Percentiles rank a stretch among this genome's conserved stretches.
phyloP scores from a whole-genome alignment of 2,329 filamentous ascomycete species.

The Fusarium solani-melongenae region DNA sequence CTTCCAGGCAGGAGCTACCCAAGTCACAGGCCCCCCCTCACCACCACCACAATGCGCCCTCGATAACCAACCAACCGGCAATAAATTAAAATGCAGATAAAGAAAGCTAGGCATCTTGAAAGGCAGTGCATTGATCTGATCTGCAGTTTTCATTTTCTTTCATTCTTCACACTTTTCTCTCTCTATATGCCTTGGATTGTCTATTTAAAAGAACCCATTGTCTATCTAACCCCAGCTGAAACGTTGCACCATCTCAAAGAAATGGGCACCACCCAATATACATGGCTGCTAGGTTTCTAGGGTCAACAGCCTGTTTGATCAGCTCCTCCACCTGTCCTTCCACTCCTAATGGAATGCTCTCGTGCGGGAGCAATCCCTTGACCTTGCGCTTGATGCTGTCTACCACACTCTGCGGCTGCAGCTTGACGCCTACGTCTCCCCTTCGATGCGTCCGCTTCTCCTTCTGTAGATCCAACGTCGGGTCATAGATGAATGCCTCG shows the following conservation, averaged over 20 bases:
- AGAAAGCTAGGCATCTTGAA: not conserved
- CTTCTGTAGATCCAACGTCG: slow-evolving; percentile 88
- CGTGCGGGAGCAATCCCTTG: slow-evolving; percentile 82
- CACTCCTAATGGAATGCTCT: slow-evolving; percentile 92
- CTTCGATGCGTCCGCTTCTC: slow-evolving; percentile 64
- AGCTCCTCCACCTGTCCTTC: slow-evolving; percentile 98
- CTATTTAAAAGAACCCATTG: not conserved
- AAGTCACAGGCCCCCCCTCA: not conserved
- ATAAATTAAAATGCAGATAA: not conserved
- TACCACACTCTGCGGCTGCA: slow-evolving; percentile 78
- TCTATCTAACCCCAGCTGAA: not conserved
- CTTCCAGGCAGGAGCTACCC: slow-evolving; percentile 22
- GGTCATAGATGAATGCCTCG: slow-evolving; percentile 97
- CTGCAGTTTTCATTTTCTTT: not conserved
- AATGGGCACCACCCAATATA: slow-evolving; percentile 92
- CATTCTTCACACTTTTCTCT: not conserved
- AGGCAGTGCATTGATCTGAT: not conserved
- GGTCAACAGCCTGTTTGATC: slow-evolving; percentile 86
- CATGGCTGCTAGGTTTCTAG: slow-evolving; percentile 86
- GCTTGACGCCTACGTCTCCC: slow-evolving; percentile 56
- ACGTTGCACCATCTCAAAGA: slow-evolving; percentile 44
- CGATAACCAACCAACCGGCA: not conserved
- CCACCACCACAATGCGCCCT: not conserved
- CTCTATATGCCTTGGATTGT: not conserved
- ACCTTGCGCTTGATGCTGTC: slow-evolving; percentile 91